phyloP scores from a whole-genome alignment of 257 asterid species.

The Solanum dulcamara region DNA sequence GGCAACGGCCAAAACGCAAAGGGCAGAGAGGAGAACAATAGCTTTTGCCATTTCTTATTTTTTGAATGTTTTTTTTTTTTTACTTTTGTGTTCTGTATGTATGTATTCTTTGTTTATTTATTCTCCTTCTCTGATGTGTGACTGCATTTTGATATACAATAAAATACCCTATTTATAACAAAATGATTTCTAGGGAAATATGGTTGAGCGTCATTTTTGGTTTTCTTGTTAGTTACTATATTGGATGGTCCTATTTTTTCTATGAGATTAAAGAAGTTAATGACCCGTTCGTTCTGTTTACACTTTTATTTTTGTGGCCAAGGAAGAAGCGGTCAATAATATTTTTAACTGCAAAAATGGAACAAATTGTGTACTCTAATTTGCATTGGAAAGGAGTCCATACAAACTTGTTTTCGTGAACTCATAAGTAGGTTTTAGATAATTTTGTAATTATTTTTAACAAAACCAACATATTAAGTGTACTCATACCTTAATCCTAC shows the following conservation, averaged over 20 bases:
- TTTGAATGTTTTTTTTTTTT: neutral
- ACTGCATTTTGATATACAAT: neutral
- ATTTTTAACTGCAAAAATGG: neutral
- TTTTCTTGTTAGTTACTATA: neutral
- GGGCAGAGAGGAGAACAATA: slow-evolving; percentile 10
- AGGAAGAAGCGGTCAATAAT: neutral
- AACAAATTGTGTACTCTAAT: neutral
- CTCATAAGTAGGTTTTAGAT: neutral
- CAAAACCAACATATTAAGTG: neutral
- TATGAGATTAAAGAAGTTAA: neutral
- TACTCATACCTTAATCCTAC: too few relatives aligned
- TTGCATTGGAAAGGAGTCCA: neutral
- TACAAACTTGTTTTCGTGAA: neutral
- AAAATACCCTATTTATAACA: neutral
- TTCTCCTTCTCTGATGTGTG: slow-evolving; percentile 1
- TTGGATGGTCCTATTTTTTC: neutral
- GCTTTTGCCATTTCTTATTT: slow-evolving; percentile 18
- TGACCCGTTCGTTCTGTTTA: neutral
- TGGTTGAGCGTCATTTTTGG: neutral
- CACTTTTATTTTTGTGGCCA: neutral
- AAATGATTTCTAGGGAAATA: neutral
- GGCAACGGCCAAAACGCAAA: slow-evolving; percentile 12
- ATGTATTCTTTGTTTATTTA: neutral
- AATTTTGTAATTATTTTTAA: neutral
- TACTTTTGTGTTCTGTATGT: neutral